phyloP scores from a whole-genome alignment of 2,329 filamentous ascomycete genomes.

The Pseudogymnoascus sp. region DNA sequence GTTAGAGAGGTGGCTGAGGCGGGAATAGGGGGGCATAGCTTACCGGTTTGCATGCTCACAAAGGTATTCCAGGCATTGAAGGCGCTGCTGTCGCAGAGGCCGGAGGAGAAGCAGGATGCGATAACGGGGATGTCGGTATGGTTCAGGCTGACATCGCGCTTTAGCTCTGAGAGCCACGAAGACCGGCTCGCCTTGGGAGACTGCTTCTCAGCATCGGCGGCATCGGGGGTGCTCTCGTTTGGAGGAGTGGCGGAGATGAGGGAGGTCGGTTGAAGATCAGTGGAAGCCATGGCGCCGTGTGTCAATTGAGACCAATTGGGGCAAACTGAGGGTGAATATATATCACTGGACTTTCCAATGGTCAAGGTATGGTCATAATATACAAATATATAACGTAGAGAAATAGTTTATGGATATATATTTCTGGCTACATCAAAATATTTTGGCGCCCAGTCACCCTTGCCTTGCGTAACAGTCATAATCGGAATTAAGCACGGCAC shows the following conservation, averaged over 20 bases:
- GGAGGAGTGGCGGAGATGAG: conserved; percentile 31
- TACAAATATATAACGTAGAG: neutral
- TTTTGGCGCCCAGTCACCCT: neutral
- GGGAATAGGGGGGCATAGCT: neutral
- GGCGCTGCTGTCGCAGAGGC: conserved; percentile 38
- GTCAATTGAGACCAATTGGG: neutral
- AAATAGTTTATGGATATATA: neutral
- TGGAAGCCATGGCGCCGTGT: neutral
- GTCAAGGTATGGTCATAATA: neutral
- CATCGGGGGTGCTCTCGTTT: conserved; percentile 31
- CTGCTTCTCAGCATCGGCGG: conserved; percentile 16
- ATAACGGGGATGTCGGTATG: conserved; percentile 32
- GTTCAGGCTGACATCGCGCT: conserved; percentile 24
- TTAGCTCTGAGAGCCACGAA: conserved; percentile 16
- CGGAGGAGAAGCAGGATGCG: conserved; percentile 37
- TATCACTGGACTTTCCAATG: neutral
- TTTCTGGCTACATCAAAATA: neutral
- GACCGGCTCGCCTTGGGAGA: neutral
- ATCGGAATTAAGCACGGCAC: neutral
- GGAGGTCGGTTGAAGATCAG: neutral
- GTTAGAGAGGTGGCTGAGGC: neutral
- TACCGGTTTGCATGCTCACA: conserved; percentile 45
- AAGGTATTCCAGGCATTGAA: conserved; percentile 43
- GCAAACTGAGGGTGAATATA: neutral
- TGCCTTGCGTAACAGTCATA: neutral